Percentiles rank a stretch among this genome's conserved stretches.
Conservation (phyloP, 1,139 yeast genomes). For the Meyerozyma guilliermondii region DNA sequence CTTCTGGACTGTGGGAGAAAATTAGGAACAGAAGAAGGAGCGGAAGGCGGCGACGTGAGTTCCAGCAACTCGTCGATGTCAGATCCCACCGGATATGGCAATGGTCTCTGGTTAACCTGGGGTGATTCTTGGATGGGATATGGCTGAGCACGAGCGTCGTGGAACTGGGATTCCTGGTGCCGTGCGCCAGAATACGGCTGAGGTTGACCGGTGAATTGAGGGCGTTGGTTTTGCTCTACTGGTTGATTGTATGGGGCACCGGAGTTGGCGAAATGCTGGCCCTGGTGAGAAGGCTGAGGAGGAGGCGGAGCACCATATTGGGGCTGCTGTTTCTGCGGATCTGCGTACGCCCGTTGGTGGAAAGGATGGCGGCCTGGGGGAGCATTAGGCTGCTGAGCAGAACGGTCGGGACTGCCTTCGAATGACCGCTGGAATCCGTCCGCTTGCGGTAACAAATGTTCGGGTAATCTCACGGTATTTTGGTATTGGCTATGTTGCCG, state of each 20-base stretch:
- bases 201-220: not conserved
- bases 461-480: not conserved
- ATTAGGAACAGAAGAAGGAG: not conserved
- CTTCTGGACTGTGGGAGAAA: not conserved
- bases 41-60: not conserved
- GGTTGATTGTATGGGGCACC: not conserved
- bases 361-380: not conserved
- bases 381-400: not conserved
- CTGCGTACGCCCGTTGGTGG: not conserved
- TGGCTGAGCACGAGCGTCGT: conserved; percentile 1
- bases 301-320: conserved; percentile 5
- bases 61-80: conserved; percentile 1
- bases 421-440: not conserved
- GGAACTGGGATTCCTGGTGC: not conserved
- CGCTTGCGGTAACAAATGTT: conserved; percentile 1
- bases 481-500: not conserved
- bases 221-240: not conserved
- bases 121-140: conserved; percentile 3
- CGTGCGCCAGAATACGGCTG: not conserved
- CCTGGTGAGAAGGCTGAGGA: conserved; percentile 7
- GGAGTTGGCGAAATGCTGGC: conserved; percentile 1
- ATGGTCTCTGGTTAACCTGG: conserved; percentile 4
- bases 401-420: not conserved
- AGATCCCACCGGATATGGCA: conserved; percentile 1
- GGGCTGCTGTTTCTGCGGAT: conserved; percentile 1